Percentiles rank a stretch among this genome's conserved stretches.
Conservation (phyloP, 2,329 filamentous ascomycete genomes). For the Fusarium virguliforme region DNA sequence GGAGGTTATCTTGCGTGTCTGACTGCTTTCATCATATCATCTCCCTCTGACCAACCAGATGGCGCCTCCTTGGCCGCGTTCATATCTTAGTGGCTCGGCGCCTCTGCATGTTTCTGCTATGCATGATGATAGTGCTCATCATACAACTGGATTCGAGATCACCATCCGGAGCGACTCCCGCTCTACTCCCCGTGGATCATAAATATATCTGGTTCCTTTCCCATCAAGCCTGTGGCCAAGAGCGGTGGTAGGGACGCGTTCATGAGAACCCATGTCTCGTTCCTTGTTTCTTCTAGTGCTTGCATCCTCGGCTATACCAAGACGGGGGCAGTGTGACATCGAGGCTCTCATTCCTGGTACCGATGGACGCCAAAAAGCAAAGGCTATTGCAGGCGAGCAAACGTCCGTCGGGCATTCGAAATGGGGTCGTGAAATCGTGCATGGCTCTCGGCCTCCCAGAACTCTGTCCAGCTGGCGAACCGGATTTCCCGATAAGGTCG, state of each 20-base stretch:
- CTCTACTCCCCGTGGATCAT: not conserved
- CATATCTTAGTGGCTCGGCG: slow-evolving; percentile 1
- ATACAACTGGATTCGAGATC: not conserved
- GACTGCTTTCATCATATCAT: not conserved
- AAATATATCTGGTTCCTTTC: not conserved
- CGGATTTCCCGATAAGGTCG: not conserved
- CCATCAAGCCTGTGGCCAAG: not conserved
- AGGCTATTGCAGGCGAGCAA: slow-evolving; percentile 6
- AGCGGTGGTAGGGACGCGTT: not conserved
- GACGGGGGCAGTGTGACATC: slow-evolving; percentile 13
- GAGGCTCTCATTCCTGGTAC: not conserved
- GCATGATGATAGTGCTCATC: slow-evolving; percentile 13
- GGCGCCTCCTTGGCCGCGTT: not conserved
- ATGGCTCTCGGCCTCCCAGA: not conserved
- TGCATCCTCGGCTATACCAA: slow-evolving; percentile 31
- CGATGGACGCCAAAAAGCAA: slow-evolving; percentile 14
- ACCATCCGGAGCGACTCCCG: not conserved
- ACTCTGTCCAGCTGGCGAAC: slow-evolving; percentile 2
- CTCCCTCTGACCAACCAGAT: not conserved
- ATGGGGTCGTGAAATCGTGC: slow-evolving; percentile 1
- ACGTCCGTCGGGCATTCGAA: not conserved
- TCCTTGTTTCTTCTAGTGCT: not conserved
- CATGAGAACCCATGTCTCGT: not conserved
- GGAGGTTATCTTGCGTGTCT: not conserved
- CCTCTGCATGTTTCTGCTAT: slow-evolving; percentile 5